Conservation (phyloP, 1,284 basidiomycete species). For the Malassezia restricta region DNA sequence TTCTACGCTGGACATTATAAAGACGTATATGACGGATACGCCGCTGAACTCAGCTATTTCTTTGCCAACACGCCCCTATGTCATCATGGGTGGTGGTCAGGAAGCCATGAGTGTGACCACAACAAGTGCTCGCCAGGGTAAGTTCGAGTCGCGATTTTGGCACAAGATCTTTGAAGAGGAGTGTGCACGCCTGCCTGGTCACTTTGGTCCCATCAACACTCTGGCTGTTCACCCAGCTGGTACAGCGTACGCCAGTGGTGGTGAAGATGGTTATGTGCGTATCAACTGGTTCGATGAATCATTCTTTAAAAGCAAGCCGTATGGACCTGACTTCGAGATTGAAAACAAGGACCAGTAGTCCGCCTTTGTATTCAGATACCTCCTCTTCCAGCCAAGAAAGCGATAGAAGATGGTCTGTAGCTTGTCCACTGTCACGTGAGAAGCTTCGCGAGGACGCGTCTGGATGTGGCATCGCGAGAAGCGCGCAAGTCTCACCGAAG, state of each 20-base stretch:
- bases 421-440: constrained; percentile 10
- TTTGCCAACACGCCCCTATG: constrained; percentile 68
- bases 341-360: constrained; percentile 37
- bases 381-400: background rate
- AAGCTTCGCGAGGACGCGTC: background rate
- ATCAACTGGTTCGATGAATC: constrained; percentile 45
- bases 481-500: no score
- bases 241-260: constrained; percentile 79
- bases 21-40: constrained; percentile 84
- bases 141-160: constrained; percentile 98
- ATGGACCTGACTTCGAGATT: constrained; percentile 41
- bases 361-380: no score
- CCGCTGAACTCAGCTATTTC: constrained; percentile 89
- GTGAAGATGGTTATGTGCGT: constrained; percentile 72
- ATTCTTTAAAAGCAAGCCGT: constrained; percentile 42
- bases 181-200: constrained; percentile 64
- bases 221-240: constrained; percentile 86
- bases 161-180: constrained; percentile 98
- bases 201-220: constrained; percentile 94
- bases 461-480: background rate
- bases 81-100: constrained; percentile 74
- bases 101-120: constrained; percentile 97
- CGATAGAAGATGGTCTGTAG: background rate
- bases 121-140: constrained; percentile 80
- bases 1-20: constrained; percentile 75